Conservation (phyloP, 371 early-diverging fungal genomes). For the Mucor mucedo region DNA sequence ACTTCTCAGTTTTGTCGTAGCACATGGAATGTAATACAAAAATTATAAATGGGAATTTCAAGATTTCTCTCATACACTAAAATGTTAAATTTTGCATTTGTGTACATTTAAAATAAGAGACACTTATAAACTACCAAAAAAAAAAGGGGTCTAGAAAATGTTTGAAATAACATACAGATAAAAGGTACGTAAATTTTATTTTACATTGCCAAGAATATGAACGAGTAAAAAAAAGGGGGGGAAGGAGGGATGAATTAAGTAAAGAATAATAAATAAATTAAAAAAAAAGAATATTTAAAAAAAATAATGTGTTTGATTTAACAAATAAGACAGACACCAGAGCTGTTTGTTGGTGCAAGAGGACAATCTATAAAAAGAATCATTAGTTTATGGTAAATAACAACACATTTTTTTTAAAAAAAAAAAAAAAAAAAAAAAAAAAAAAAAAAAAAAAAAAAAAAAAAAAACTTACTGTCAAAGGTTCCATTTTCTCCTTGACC, state of each 20-base stretch:
- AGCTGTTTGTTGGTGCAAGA: constrained; percentile 30
- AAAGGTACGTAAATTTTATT: too few species aligned
- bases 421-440: not conserved
- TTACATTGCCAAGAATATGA: too few species aligned
- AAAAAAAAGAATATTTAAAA: not conserved
- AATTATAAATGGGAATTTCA: too few species aligned
- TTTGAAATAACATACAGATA: too few species aligned
- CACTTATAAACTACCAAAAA: too few species aligned
- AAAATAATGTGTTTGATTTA: not conserved
- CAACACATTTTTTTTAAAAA: not conserved
- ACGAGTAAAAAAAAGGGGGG: too few species aligned
- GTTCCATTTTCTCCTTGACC: not conserved
- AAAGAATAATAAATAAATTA: not conserved
- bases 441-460: not conserved
- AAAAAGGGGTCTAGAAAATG: too few species aligned
- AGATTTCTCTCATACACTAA: too few species aligned
- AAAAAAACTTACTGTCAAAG: not conserved
- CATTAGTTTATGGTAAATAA: constrained; percentile 19
- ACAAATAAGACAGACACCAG: constrained; percentile 69
- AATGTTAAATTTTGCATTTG: too few species aligned
- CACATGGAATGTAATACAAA: too few species aligned
- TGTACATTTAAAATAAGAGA: too few species aligned
- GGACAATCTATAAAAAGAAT: constrained; percentile 29
- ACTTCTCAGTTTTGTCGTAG: too few species aligned
- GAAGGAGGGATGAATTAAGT: not conserved